Percentiles rank a stretch among this genome's conserved stretches.
Evolutionary conservation across 805 yeast genomes (phyloP).

Genomic region (Ogataea dorogensis): DNA sequence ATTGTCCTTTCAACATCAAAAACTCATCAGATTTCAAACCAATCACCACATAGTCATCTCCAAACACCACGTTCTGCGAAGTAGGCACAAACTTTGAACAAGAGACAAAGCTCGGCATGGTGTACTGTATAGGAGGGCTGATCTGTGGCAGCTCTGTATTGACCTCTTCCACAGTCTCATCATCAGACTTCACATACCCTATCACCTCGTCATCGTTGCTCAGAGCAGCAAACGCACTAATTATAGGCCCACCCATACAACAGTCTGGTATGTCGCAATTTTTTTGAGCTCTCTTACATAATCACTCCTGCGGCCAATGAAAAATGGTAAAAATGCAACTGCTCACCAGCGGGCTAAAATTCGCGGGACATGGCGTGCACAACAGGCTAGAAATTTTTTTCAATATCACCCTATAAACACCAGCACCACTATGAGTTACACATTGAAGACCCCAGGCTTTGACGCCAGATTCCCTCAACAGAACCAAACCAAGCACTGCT

Average conservation of each 20-base stretch:
- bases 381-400: conserved; percentile 12
- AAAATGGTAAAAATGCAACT: conserved; percentile 9
- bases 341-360: neutral
- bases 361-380: conserved; percentile 3
- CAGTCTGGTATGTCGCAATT: conserved; percentile 5
- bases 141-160: too few species aligned
- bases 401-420: conserved; percentile 13
- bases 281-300: conserved; percentile 2
- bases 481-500: conserved; percentile 98
- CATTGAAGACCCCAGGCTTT: conserved; percentile 67
- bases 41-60: conserved; percentile 34
- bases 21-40: conserved; percentile 45
- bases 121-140: conserved; percentile 8
- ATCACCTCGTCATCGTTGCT: conserved; percentile 22
- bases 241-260: conserved; percentile 9
- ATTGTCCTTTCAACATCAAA: conserved; percentile 49
- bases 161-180: conserved; percentile 1
- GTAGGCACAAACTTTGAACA: conserved; percentile 39
- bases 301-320: conserved; percentile 5
- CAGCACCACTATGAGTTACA: conserved; percentile 40
- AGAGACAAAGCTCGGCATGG: conserved; percentile 15
- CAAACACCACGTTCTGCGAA: conserved; percentile 38
- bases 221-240: conserved; percentile 37
- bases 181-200: conserved; percentile 13
- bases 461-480: conserved; percentile 96